phyloP scores from a whole-genome alignment of 495 filamentous ascomycete species.

The Annulohypoxylon nitens region DNA sequence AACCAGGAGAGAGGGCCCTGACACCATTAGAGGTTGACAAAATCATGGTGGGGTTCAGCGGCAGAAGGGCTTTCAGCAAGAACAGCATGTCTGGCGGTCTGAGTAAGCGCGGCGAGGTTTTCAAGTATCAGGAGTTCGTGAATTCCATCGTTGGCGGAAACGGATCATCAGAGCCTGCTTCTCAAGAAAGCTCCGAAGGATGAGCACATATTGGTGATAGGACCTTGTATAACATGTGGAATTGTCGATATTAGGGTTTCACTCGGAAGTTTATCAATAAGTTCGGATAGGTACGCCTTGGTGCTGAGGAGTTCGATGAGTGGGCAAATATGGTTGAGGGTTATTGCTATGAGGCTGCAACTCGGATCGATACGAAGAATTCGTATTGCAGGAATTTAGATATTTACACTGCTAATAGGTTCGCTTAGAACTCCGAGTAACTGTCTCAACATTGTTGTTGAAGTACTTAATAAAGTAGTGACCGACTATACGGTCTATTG shows the following conservation, averaged over 20 bases:
- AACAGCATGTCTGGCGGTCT: slow-evolving; percentile 58
- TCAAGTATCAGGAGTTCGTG: slow-evolving; percentile 84
- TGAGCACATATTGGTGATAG: slow-evolving; percentile 38
- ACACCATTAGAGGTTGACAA: slow-evolving; percentile 84
- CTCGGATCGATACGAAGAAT: slow-evolving; percentile 16
- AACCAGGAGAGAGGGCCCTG: slow-evolving; percentile 74
- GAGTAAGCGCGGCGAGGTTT: slow-evolving; percentile 74
- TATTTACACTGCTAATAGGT: not conserved
- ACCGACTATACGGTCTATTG: not conserved
- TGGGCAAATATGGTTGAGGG: slow-evolving; percentile 14
- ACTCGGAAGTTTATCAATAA: not conserved
- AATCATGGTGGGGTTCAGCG: slow-evolving; percentile 85
- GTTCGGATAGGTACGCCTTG: not conserved
- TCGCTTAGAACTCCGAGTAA: not conserved
- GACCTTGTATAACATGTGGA: slow-evolving; percentile 6
- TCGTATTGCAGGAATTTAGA: not conserved
- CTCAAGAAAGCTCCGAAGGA: slow-evolving; percentile 51
- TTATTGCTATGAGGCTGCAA: slow-evolving; percentile 8
- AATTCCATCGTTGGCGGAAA: slow-evolving; percentile 65
- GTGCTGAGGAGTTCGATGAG: slow-evolving; percentile 22
- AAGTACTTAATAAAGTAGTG: not conserved
- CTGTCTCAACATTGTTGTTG: not conserved
- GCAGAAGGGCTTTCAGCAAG: slow-evolving; percentile 79
- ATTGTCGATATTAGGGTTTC: slow-evolving; percentile 14
- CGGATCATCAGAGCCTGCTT: slow-evolving; percentile 52